Conservation (phyloP, 2,329 filamentous ascomycete species). For the Monilinia laxa region DNA sequence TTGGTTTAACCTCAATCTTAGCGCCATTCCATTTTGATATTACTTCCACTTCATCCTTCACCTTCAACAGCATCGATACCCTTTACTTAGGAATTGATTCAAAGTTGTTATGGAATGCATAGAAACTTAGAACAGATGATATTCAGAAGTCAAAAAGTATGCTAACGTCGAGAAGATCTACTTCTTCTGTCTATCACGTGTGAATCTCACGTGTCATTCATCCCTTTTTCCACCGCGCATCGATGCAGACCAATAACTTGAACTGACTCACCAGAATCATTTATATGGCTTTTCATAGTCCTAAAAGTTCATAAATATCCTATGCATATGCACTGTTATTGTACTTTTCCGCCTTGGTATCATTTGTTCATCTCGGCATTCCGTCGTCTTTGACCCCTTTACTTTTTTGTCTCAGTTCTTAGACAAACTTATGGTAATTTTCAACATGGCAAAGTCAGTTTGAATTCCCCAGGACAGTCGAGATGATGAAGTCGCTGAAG, state of each 20-base stretch:
- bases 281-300: slow-evolving; percentile 11
- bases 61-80: not conserved
- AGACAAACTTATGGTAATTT: not conserved
- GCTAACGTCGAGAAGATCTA: slow-evolving; percentile 1
- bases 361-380: slow-evolving; percentile 11
- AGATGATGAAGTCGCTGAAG: not conserved
- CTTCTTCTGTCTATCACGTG: slow-evolving; percentile 3
- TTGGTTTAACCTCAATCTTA: slow-evolving; percentile 10
- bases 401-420: not conserved
- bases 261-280: not conserved
- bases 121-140: not conserved
- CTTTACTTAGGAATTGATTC: not conserved
- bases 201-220: not conserved
- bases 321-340: slow-evolving; percentile 20
- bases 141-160: slow-evolving; percentile 3
- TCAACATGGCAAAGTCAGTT: not conserved
- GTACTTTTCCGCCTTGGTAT: slow-evolving; percentile 7
- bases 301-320: not conserved
- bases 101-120: not conserved
- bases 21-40: slow-evolving; percentile 5
- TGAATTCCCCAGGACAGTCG: not conserved
- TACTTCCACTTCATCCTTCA: slow-evolving; percentile 9
- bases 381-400: not conserved
- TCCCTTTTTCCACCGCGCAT: not conserved
- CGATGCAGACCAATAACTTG: not conserved